Conservation (phyloP, 2,329 filamentous ascomycete genomes). For the Aureobasidium musti region DNA sequence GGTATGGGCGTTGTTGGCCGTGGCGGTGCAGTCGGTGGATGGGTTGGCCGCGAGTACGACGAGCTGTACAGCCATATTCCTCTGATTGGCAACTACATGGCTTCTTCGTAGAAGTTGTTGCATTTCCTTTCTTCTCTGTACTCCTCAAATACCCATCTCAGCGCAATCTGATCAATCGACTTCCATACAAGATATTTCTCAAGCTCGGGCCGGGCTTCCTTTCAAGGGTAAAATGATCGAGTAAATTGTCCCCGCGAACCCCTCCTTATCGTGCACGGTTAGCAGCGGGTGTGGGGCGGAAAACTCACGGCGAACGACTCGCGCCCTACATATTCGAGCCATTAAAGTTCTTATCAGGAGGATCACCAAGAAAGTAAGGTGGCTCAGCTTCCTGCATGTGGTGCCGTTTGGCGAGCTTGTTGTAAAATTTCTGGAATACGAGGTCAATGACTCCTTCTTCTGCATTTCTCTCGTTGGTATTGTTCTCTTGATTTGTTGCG, state of each 20-base stretch:
- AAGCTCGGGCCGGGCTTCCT: not conserved
- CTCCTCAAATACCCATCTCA: constrained; percentile 18
- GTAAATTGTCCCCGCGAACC: not conserved
- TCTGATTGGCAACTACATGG: constrained; percentile 55
- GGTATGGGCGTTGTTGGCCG: constrained; percentile 75
- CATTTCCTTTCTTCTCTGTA: not conserved
- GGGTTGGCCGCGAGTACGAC: constrained; percentile 80
- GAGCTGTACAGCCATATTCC: constrained; percentile 66
- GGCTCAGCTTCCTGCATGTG: constrained; percentile 24
- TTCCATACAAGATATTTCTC: not conserved
- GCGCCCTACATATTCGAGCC: not conserved
- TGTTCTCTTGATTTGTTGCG: not conserved
- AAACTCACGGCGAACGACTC: constrained; percentile 12
- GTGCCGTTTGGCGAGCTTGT: constrained; percentile 12
- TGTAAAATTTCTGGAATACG: not conserved
- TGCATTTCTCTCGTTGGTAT: not conserved
- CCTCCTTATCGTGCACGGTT: constrained; percentile 19
- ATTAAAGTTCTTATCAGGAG: constrained; percentile 25
- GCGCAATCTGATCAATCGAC: not conserved
- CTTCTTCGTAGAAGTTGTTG: not conserved
- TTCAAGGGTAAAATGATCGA: constrained; percentile 18
- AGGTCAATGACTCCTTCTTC: constrained; percentile 11
- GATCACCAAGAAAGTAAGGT: constrained; percentile 23
- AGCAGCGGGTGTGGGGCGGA: not conserved
- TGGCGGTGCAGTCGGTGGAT: constrained; percentile 69